Percentiles rank a stretch among this genome's conserved stretches.
These are phyloP conservation scores for Apiospora rasikravindrae DNA, from an alignment of 2,329 filamentous ascomycete species.

Conservation along the genomic window DNA sequence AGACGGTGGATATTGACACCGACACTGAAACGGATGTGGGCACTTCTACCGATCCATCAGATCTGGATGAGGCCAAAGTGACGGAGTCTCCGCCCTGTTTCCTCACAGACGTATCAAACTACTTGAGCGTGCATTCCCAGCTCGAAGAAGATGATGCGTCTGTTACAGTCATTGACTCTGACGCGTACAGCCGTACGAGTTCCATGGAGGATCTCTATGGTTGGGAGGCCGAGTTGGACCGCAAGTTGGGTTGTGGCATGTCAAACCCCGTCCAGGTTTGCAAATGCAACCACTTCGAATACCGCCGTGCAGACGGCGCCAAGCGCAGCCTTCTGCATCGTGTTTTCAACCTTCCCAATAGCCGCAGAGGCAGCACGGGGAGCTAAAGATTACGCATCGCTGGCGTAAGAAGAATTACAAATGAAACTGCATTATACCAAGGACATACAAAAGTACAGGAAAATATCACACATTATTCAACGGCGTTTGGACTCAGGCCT, in stretches of 20 bases:
- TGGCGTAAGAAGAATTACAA: not conserved
- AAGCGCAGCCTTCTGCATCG: conserved; percentile 47
- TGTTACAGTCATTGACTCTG: conserved; percentile 36
- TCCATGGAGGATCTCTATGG: conserved; percentile 53
- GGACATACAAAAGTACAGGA: conserved; percentile 17
- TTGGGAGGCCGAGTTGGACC: conserved; percentile 57
- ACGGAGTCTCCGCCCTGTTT: conserved; percentile 36
- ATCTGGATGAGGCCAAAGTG: conserved; percentile 32
- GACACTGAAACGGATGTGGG: conserved; percentile 34
- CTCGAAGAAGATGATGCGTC: conserved; percentile 35
- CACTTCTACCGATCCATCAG: conserved; percentile 24
- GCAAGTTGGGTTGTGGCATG: conserved; percentile 33
- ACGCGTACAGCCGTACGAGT: conserved; percentile 34
- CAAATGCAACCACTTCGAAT: conserved; percentile 33
- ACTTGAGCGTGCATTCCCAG: conserved; percentile 41
- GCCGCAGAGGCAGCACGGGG: conserved; percentile 25
- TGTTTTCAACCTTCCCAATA: conserved; percentile 40
- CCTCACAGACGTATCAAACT: conserved; percentile 46
- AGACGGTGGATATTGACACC: conserved; percentile 26
- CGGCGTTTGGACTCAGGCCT: not conserved
- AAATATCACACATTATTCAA: conserved; percentile 18
- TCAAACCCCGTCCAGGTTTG: conserved; percentile 27
- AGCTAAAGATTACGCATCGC: not conserved
- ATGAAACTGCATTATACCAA: conserved; percentile 8
- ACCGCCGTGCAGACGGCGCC: conserved; percentile 34